Base-by-base conservation (phyloP, 495 filamentous ascomycete genomes). In the Talaromyces ruber region DNA sequence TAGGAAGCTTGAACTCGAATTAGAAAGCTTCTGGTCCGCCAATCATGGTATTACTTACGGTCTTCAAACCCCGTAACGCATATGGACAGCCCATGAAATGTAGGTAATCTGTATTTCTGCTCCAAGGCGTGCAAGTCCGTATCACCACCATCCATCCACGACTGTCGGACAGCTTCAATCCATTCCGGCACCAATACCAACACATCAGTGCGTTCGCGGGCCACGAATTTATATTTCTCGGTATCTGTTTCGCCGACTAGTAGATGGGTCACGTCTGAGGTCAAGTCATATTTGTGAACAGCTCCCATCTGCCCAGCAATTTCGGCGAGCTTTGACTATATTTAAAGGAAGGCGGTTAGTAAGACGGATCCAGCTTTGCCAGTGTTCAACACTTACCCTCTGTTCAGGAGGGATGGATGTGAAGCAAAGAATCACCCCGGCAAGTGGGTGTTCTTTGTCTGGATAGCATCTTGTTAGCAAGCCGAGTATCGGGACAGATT, bases 181-280 rank as follows among this genome's bases (percentile, higher is more conserved):
- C 91, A 98, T 68, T 83, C 82, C 29, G 87, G 84, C 47, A 79
- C 81, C 72, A 98, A 82, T 55, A 91, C 89, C 60, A 82, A 84
- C 65, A 98, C 86, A 70, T 98, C 94, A 34, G 86, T 81, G 29
- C 94, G 82, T 70, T 93, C 89, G 64, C 86, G 91, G 24, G 94
- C 94, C 67, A 97, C 93, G 74, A 94, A 97, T 68, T 86, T 88
- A 78, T 98, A 98, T 72, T 98, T 98, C 14, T 87, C 83, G 0
- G 93, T 97, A 65, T 91, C 82, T 61, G 88, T 87, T 62, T 89
- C 87, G 67, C 92, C 94, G 64, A 96, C 90, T 65, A 98, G 84
- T 29, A 98, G 83, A 76, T 98, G 94, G 3, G 94, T 98, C 62
- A 96, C 92, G 70, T 97, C 91, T 52, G 89, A 89, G 32, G 94